A percentile compares a stretch with the other conserved stretches of the same genome.
These are phyloP conservation scores for Lipomyces anomalus DNA, from an alignment of 805 yeast genomes.

Conservation along the genomic window DNA sequence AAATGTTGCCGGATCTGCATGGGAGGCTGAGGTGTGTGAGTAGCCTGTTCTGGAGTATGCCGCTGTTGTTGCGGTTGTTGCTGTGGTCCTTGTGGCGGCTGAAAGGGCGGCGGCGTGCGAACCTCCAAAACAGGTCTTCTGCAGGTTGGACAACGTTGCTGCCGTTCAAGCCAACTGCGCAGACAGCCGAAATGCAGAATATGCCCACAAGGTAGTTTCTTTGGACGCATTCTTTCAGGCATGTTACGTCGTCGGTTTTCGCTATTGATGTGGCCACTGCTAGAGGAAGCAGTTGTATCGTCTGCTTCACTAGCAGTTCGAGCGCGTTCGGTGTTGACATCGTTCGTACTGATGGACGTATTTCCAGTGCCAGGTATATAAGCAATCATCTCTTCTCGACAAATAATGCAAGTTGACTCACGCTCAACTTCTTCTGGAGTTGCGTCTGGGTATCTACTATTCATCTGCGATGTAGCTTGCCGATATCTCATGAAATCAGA, in stretches of 20 bases:
- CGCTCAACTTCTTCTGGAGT: conserved; percentile 53
- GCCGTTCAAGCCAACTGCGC: conserved; percentile 86
- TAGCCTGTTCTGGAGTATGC: conserved; percentile 1
- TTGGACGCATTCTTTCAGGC: conserved; percentile 45
- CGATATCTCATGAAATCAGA: conserved; percentile 30
- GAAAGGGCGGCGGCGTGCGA: conserved; percentile 1
- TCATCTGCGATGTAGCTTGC: conserved; percentile 51
- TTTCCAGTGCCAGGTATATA: no score
- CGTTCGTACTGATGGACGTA: no score
- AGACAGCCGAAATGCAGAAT: conserved; percentile 84
- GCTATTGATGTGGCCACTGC: no score
- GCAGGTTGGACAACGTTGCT: conserved; percentile 92
- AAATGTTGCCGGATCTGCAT: neutral
- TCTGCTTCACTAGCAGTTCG: no score
- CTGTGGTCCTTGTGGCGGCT: neutral
- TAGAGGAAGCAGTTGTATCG: no score
- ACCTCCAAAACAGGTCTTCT: conserved; percentile 56
- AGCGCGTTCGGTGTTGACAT: no score
- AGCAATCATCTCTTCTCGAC: conserved; percentile 83
- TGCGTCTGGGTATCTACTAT: conserved; percentile 58
- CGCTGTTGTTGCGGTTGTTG: conserved; percentile 1
- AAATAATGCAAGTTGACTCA: conserved; percentile 58
- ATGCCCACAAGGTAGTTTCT: conserved; percentile 77
- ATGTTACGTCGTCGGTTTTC: no score
- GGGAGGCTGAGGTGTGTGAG: neutral